Evolutionary conservation across 805 yeast genomes (phyloP), one percentile per base, ranked within the genome.

Genomic region (Metschnikowia gelsemii): DNA sequence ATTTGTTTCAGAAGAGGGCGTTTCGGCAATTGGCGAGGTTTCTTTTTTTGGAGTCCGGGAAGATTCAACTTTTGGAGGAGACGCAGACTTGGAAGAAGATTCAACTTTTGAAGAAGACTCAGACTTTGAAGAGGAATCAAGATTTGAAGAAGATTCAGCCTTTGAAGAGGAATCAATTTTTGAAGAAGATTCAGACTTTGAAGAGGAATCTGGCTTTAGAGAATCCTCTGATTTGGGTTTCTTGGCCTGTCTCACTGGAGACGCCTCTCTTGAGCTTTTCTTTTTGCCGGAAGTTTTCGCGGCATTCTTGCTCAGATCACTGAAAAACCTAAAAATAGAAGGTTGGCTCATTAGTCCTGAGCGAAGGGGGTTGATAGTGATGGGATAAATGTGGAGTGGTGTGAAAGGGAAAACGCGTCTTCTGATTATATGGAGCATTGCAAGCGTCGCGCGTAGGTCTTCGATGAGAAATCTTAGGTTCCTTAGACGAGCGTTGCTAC

Each of bases 291-390:
- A 9, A 3, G 37, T 8, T 13, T 33, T 39, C 17, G 42, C 35
- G 11, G 33, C 25, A 14, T 17, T 27, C 18, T 40, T 38, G 22
- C 28, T 26, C 28, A 36, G 38, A 12, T 46, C 43, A 23, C 52
- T 49, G 32, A 51, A 51, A 26, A 51, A 51, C 14, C 46, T 40
- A 12, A 51, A 30, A 23, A 51, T 51, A 13, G 53, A 50, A 21
- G 47, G 53, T 28, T 51, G 55, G 13, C 43, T 46, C 55, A 51
- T 51, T 9, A 20, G 16, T 16, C 13, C 14, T 25, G 16, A 18
- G n/a, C 30, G 27, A 3, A 26, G 13, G 13, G 22, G 19, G 17
- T 22, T 11, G 12, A 13, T 21, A 26, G 36, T 22, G 37, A 27
- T 23, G 28, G n/a, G n/a, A n/a, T n/a, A n/a, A n/a, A 27, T 8